Evolutionary conservation across 805 yeast genomes (phyloP).

Genomic region (Hanseniaspora thailandica): DNA sequence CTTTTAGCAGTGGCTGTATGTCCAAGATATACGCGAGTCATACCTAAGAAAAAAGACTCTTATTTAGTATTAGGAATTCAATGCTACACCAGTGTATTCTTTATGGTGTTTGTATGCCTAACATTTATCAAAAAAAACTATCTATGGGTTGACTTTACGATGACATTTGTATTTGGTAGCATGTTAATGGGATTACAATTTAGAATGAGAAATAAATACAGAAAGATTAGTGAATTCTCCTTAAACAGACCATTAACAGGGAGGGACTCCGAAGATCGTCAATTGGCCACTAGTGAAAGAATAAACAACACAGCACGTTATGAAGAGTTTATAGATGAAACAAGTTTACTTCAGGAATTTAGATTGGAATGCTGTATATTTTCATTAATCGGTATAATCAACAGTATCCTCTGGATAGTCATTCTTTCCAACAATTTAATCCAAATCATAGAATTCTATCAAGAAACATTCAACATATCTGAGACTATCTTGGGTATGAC

Average conservation of each 20-base stretch:
- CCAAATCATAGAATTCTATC: conserved; percentile 28
- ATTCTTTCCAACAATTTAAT: conserved; percentile 28
- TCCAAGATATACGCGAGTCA: conserved; percentile 25
- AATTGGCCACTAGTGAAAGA: conserved; percentile 16
- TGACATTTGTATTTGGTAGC: conserved; percentile 16
- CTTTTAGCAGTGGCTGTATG: conserved; percentile 29
- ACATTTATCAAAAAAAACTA: conserved; percentile 17
- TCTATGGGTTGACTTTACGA: conserved; percentile 16
- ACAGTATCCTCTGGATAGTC: conserved; percentile 28
- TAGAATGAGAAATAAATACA: conserved; percentile 17
- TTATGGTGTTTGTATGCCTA: conserved; percentile 20
- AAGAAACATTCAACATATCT: conserved; percentile 35
- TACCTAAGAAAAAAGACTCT: conserved; percentile 18
- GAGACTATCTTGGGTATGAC: conserved; percentile 88
- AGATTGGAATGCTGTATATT: conserved; percentile 16
- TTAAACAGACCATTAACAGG: conserved; percentile 17
- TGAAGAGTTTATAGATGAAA: conserved; percentile 4
- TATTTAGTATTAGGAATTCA: conserved; percentile 25
- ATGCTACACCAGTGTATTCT: conserved; percentile 26
- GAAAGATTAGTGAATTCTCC: conserved; percentile 21
- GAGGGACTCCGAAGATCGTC: conserved; percentile 6
- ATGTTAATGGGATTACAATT: conserved; percentile 15
- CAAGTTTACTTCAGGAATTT: conserved; percentile 5
- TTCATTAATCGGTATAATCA: conserved; percentile 23
- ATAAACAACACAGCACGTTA: neutral